Base-by-base conservation (phyloP, 148 eudicot genomes). In the Beta vulgaris region DNA sequence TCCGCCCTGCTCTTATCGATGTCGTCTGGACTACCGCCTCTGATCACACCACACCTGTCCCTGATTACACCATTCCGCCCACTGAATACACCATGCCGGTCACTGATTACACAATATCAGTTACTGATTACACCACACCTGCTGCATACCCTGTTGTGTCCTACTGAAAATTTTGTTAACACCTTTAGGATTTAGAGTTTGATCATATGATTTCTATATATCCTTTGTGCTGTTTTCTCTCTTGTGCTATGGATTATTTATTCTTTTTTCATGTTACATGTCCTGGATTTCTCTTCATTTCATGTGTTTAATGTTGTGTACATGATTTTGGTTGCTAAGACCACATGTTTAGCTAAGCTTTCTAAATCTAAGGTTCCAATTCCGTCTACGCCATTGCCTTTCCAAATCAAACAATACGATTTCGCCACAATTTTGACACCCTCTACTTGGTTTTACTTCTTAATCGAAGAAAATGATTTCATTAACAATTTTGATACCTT, bases 1-100 rank as follows among this genome's bases (percentile, higher is more conserved):
- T 91, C 25, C 87, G 91, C 7, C 96, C 96, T 31, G 91, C 91
- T 19, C 85, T 91, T 14, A 78, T 84, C 48, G 91, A 87, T 35
- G 77, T 89, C 12, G 77, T 84, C 2, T 89, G 93, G 93, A 84
- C 86, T 40, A 57, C 80, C n/a, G 65, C 68, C n/a, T 16, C 39
- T 19, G 58, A 53, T 35, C 23, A 14, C 74, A 71, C 62, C 60
- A 32, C 43, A 28, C 15, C 26, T 26, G 35, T 12, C 16, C 2
- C n/a, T 29, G 34, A 12, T 19, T 2, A 7, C 36, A 1, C n/a
- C n/a, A n/a, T n/a, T n/a, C n/a, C n/a, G n/a, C n/a, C n/a, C n/a
- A n/a, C n/a, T n/a, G n/a, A n/a, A n/a, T n/a, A n/a, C n/a, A n/a
- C n/a, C n/a, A n/a, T n/a, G n/a, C n/a, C n/a, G n/a, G 40, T 49